Evolutionary conservation across 2,329 filamentous ascomycete genomes (phyloP).

Genomic region (Paracoccidioides lutzii): DNA sequence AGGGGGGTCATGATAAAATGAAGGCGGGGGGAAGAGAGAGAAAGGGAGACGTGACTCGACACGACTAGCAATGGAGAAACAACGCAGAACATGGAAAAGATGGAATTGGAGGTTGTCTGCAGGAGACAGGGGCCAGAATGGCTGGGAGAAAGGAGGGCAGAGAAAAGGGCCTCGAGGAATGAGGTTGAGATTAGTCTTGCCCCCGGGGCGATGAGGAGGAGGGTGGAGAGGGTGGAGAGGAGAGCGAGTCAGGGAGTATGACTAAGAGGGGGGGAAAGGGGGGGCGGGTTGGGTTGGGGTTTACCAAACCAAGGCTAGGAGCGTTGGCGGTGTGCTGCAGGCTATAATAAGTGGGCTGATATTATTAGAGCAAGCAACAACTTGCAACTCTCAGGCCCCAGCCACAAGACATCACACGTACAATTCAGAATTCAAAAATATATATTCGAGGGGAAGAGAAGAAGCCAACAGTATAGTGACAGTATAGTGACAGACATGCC

Average conservation of each 20-base stretch:
- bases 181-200: neutral
- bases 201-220: neutral
- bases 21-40: constrained; percentile 1
- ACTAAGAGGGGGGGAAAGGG: neutral
- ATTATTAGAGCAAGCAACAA: no score
- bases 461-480: no score
- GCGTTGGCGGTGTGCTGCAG: neutral
- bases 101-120: neutral
- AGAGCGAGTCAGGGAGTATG: no score
- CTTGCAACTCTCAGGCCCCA: no score
- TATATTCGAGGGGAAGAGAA: no score
- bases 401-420: no score
- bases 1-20: constrained; percentile 18
- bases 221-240: neutral
- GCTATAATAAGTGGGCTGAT: no score
- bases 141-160: neutral
- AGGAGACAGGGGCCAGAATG: neutral
- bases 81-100: neutral
- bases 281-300: neutral
- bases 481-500: no score
- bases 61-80: neutral
- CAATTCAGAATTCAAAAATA: no score
- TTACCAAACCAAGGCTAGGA: neutral
- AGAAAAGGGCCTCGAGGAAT: no score
- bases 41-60: neutral